Evolutionary conservation across 2,329 filamentous ascomycete genomes (phyloP).

Genomic region (Cytospora paraplurivora): DNA sequence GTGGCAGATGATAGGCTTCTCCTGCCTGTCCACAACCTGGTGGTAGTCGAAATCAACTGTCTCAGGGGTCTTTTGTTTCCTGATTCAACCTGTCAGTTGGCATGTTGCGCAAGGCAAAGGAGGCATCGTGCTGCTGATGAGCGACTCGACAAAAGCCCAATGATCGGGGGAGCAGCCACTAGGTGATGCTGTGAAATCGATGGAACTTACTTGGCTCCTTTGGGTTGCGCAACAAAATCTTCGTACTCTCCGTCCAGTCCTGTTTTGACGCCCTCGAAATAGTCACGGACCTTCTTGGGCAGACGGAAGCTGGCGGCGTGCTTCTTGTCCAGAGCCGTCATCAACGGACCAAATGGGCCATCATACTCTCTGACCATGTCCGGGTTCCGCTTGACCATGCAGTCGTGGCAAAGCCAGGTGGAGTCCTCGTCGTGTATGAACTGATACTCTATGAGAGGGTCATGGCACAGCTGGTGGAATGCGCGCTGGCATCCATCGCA

Average conservation of each 20-base stretch:
- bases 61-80: slow-evolving; percentile 59
- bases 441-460: slow-evolving; percentile 71
- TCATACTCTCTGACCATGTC: slow-evolving; percentile 49
- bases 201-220: slow-evolving; percentile 64
- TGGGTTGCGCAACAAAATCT: slow-evolving; percentile 57
- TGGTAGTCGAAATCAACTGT: slow-evolving; percentile 68
- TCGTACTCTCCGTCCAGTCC: slow-evolving; percentile 80
- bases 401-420: slow-evolving; percentile 79
- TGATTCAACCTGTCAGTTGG: slow-evolving; percentile 41
- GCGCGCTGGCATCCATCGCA: slow-evolving; percentile 90
- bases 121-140: background rate
- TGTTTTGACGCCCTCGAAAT: slow-evolving; percentile 79
- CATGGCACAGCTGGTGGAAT: slow-evolving; percentile 87
- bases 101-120: slow-evolving; percentile 1
- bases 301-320: slow-evolving; percentile 75
- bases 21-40: slow-evolving; percentile 70
- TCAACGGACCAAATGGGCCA: slow-evolving; percentile 63
- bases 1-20: slow-evolving; percentile 76
- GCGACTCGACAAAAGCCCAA: background rate
- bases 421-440: slow-evolving; percentile 62
- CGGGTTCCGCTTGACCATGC: slow-evolving; percentile 54
- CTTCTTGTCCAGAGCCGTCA: slow-evolving; percentile 65
- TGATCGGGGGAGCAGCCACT: too few relatives aligned
- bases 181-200: background rate
- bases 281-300: slow-evolving; percentile 69